phyloP scores from a whole-genome alignment of 2,329 filamentous ascomycete genomes.

The Colletotrichum eremochloae region DNA sequence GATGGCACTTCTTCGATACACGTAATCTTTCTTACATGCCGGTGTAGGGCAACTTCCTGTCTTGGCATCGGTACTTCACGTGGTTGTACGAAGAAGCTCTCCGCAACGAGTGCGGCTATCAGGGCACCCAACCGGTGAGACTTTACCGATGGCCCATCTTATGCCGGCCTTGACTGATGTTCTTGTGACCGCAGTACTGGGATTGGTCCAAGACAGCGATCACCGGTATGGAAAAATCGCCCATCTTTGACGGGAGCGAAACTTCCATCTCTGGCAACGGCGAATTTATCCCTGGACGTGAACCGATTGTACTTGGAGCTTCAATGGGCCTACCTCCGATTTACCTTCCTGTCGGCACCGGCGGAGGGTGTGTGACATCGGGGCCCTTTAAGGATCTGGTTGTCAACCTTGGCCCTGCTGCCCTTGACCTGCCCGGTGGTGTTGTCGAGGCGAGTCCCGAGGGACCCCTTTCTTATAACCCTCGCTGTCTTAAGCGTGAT shows the following conservation, averaged over 20 bases:
- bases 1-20: conserved; percentile 6
- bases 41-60: conserved; percentile 45
- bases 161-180: conserved; percentile 14
- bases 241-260: conserved; percentile 64
- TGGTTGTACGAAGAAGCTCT: conserved; percentile 47
- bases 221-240: conserved; percentile 54
- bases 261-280: conserved; percentile 62
- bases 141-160: background rate
- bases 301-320: conserved; percentile 46
- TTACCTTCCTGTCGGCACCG: conserved; percentile 60
- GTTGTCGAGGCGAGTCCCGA: conserved; percentile 42
- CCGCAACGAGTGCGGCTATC: conserved; percentile 53
- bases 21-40: background rate
- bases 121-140: conserved; percentile 54
- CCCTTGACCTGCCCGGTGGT: conserved; percentile 48
- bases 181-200: conserved; percentile 24
- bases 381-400: conserved; percentile 63
- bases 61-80: conserved; percentile 52
- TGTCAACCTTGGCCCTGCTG: conserved; percentile 57
- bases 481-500: conserved; percentile 58
- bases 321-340: conserved; percentile 46
- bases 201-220: conserved; percentile 51
- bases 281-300: conserved; percentile 44
- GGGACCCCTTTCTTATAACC: conserved; percentile 55
- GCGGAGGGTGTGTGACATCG: conserved; percentile 67